Evolutionary conservation across 1,139 yeast species (phyloP).

Genomic region (Geotrichum klebahnii): DNA sequence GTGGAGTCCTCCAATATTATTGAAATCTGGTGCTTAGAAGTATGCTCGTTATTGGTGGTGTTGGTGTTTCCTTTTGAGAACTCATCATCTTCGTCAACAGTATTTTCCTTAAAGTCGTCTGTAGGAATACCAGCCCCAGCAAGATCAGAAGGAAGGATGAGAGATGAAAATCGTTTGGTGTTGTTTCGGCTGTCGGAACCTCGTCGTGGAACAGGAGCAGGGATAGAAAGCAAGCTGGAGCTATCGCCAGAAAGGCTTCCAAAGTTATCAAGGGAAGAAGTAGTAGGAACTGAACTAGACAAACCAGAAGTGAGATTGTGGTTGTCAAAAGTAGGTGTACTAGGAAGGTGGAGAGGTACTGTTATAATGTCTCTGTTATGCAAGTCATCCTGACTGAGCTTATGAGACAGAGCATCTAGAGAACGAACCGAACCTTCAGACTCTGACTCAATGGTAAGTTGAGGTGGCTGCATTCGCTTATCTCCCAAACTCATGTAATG

Average conservation of each 20-base stretch:
- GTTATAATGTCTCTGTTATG: constrained; percentile 14
- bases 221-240: constrained; percentile 4
- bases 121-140: constrained; percentile 19
- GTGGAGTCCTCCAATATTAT: constrained; percentile 7
- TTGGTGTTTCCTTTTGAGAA: not conserved
- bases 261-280: not conserved
- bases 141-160: constrained; percentile 19
- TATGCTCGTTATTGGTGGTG: not conserved
- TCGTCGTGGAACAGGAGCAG: constrained; percentile 5
- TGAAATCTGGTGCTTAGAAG: constrained; percentile 3
- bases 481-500: constrained; percentile 6
- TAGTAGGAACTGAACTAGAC: constrained; percentile 9
- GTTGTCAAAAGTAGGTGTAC: constrained; percentile 3
- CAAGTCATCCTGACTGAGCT: constrained; percentile 1
- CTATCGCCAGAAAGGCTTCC: not conserved
- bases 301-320: not conserved
- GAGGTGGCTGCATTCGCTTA: constrained; percentile 9
- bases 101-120: not conserved
- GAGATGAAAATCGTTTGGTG: constrained; percentile 20
- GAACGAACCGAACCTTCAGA: constrained; percentile 11
- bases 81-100: not conserved
- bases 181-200: constrained; percentile 1
- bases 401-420: constrained; percentile 9
- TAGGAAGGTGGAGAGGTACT: constrained; percentile 12
- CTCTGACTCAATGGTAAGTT: constrained; percentile 16